Evolutionary conservation across 495 filamentous ascomycete genomes (phyloP).

Genomic region (Hypoxylon fragiforme): DNA sequence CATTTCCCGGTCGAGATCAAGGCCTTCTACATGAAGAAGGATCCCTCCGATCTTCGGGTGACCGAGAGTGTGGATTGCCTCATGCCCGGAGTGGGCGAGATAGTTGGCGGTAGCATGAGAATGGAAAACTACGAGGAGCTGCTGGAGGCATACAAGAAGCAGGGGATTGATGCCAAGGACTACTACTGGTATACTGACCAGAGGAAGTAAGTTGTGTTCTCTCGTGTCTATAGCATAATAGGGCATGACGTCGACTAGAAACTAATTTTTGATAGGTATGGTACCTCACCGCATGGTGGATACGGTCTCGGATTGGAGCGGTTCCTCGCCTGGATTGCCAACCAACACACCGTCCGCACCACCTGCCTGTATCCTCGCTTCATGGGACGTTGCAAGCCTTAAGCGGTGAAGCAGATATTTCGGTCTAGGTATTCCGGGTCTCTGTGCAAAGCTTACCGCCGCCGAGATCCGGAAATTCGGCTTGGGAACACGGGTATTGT

Average conservation of each 20-base stretch:
- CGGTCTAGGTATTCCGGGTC: slow-evolving; percentile 1
- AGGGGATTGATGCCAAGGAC: slow-evolving; percentile 79
- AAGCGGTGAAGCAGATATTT: slow-evolving; percentile 29
- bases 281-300: slow-evolving; percentile 89
- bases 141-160: slow-evolving; percentile 82
- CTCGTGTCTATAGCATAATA: background rate
- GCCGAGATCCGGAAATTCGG: slow-evolving; percentile 7
- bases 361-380: slow-evolving; percentile 91
- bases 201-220: slow-evolving; percentile 73
- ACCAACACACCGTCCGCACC: slow-evolving; percentile 87
- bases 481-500: background rate
- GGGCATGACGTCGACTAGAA: slow-evolving; percentile 6
- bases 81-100: slow-evolving; percentile 97
- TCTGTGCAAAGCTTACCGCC: slow-evolving; percentile 10
- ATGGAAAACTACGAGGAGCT: slow-evolving; percentile 93
- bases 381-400: slow-evolving; percentile 92
- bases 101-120: slow-evolving; percentile 95
- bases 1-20: slow-evolving; percentile 98
- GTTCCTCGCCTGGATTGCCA: slow-evolving; percentile 95
- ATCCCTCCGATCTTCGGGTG: slow-evolving; percentile 75
- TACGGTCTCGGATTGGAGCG: slow-evolving; percentile 95
- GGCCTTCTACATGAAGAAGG: slow-evolving; percentile 99
- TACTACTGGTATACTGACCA: slow-evolving; percentile 99
- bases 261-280: slow-evolving; percentile 67
- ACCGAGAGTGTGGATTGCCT: slow-evolving; percentile 96